These are phyloP conservation scores for Skeletonema grethae DNA, from an alignment of 108 stramenopile genomes.

Conservation along the genomic window DNA sequence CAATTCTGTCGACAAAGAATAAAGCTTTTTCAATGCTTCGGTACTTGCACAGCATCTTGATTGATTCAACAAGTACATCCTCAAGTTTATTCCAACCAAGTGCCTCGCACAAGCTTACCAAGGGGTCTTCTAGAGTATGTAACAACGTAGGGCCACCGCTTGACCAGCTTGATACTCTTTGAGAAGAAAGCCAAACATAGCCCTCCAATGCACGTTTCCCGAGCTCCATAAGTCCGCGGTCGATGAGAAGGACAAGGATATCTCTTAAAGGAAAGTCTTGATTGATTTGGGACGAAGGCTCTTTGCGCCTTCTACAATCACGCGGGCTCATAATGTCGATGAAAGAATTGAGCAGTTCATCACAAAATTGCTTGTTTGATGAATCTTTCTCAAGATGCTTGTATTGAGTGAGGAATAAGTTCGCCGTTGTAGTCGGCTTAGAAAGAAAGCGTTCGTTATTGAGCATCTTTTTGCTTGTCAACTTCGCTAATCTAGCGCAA, in stretches of 20 bases:
- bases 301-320: not conserved
- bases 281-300: not conserved
- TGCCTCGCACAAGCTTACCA: not conserved
- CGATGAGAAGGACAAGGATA: not conserved
- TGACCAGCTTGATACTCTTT: not conserved
- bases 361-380: not conserved
- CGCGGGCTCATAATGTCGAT: not conserved
- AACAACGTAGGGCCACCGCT: not conserved
- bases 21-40: not conserved
- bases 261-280: not conserved
- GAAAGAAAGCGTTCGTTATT: not conserved
- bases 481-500: not conserved
- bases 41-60: constrained; percentile 3
- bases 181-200: constrained; percentile 3
- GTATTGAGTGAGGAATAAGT: not conserved
- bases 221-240: not conserved
- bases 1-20: constrained; percentile 3
- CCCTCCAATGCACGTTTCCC: not conserved
- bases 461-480: constrained; percentile 2
- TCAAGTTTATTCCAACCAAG: constrained; percentile 12
- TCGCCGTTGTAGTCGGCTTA: not conserved
- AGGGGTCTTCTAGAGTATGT: not conserved
- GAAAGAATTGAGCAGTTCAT: not conserved
- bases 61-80: constrained; percentile 8
- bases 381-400: not conserved